Conservation (phyloP, 805 yeast genomes). For the Maudiozyma pseudohumilis region DNA sequence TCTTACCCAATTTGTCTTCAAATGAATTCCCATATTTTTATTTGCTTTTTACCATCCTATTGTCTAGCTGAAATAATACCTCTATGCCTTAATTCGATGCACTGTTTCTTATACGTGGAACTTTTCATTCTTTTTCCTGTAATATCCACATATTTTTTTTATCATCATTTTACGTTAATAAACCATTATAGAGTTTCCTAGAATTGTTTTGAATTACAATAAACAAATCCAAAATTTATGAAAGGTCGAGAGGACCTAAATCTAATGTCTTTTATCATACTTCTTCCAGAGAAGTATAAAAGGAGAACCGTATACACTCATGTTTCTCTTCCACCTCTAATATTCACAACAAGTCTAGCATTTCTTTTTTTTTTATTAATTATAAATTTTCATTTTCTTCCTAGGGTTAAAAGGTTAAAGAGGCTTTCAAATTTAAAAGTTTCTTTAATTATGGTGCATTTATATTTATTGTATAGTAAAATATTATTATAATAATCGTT, state of each 20-base stretch:
- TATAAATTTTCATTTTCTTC: neutral
- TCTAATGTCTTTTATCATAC: neutral
- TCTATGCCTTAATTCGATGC: too few relatives aligned
- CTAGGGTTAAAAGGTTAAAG: constrained; percentile 2
- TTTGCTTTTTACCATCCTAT: too few relatives aligned
- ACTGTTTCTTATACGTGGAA: constrained; percentile 1
- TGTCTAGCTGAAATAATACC: too few relatives aligned
- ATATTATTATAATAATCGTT: neutral
- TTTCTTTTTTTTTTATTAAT: neutral
- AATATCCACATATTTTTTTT: constrained; percentile 1
- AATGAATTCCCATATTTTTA: too few relatives aligned
- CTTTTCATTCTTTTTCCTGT: constrained; percentile 2
- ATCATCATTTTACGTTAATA: constrained; percentile 1
- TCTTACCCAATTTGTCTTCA: too few relatives aligned
- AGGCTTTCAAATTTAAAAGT: constrained; percentile 2
- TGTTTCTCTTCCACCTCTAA: neutral
- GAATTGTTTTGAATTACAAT: constrained; percentile 2
- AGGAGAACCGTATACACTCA: neutral
- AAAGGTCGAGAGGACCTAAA: too few relatives aligned
- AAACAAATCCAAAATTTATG: neutral
- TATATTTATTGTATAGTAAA: constrained; percentile 2
- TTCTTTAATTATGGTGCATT: constrained; percentile 3
- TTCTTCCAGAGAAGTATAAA: neutral
- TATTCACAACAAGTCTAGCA: constrained; percentile 3
- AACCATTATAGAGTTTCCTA: constrained; percentile 2